Evolutionary conservation across 257 asterid species (phyloP), one percentile per base, ranked within the genome.

Genomic region (Nyctanthes arbortristis): DNA sequence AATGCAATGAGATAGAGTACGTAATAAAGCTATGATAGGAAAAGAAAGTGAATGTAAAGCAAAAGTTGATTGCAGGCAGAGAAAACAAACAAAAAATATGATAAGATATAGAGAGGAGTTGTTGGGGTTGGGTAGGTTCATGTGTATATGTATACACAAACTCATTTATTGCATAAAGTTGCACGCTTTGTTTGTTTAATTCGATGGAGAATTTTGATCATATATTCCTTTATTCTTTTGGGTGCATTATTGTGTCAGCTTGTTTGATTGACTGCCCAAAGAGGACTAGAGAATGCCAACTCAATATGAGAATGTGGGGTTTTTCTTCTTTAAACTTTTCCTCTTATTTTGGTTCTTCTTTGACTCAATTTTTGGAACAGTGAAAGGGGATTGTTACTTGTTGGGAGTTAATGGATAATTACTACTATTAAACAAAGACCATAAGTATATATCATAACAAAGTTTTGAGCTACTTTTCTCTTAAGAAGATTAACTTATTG

Each of bases 181-280:
- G 75, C 78, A 77, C 75, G 81, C 81, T 67, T 70, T 72, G 64
- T 68, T 68, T 74, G 43, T 24, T 12, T 63, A 33, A 43, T 63
- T 24, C 59, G 5, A 20, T 11, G 28, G 14, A 52, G 28, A 52
- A 24, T 52, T 52, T 52, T 52, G 59, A 52, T n/a, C 59, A 52
- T 5, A 35, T 52, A 52, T 24, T 52, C 59, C 59, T 52, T 52
- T 52, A 20, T 22, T 52, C 59, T 52, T 52, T 52, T 52, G 22
- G 7, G 3, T 20, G 28, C 24, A 20, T 22, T 52, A 52, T 52
- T 52, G 59, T 52, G 59, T 52, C 59, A 52, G 31, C 16, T 52
- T 24, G 59, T 52, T 52, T 25, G n/a, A 52, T 52, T 52, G 59
- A 52, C 59, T 52, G 59, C 59, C 31, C 59, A 29, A 52, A 22